Conservation (phyloP, 352 stramenopile genomes). For the Globisporangium rhizosaccharum region DNA sequence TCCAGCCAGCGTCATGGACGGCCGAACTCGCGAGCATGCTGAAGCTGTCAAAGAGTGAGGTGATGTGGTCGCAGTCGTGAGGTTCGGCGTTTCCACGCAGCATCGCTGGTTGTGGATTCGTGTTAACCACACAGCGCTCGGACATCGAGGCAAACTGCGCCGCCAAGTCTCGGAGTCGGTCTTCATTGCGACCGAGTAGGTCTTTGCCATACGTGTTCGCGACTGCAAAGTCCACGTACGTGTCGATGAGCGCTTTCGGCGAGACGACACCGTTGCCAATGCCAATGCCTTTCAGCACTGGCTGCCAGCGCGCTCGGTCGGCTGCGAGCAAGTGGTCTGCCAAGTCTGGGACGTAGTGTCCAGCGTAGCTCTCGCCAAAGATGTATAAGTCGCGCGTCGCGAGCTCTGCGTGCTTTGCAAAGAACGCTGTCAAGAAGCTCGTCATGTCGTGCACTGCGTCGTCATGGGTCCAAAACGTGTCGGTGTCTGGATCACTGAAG, state of each 20-base stretch:
- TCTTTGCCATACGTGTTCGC: constrained; percentile 38
- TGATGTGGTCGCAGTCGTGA: constrained; percentile 20
- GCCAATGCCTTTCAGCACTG: constrained; percentile 72
- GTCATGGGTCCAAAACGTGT: constrained; percentile 37
- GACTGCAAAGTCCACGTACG: constrained; percentile 42
- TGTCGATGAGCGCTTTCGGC: constrained; percentile 33
- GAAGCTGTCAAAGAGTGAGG: constrained; percentile 14
- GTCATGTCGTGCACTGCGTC: constrained; percentile 40
- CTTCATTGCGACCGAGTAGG: constrained; percentile 21
- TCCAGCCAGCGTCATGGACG: constrained; percentile 26
- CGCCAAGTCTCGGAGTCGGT: constrained; percentile 6
- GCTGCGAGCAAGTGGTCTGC: constrained; percentile 60
- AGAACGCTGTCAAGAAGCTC: constrained; percentile 58
- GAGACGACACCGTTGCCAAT: constrained; percentile 81
- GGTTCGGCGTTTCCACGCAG: background rate
- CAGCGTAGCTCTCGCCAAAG: constrained; percentile 93
- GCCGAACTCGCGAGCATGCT: constrained; percentile 5
- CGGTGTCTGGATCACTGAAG: constrained; percentile 32
- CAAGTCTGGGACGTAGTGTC: constrained; percentile 93
- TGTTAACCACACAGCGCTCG: constrained; percentile 6
- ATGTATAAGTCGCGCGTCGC: constrained; percentile 83
- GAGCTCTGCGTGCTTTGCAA: constrained; percentile 30
- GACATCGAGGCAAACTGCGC: constrained; percentile 18
- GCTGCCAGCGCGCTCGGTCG: constrained; percentile 20
- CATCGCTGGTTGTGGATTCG: background rate